Evolutionary conservation across 768 basidiomycete genomes (phyloP).

Genomic region (Paxillus ammoniavirescens): DNA sequence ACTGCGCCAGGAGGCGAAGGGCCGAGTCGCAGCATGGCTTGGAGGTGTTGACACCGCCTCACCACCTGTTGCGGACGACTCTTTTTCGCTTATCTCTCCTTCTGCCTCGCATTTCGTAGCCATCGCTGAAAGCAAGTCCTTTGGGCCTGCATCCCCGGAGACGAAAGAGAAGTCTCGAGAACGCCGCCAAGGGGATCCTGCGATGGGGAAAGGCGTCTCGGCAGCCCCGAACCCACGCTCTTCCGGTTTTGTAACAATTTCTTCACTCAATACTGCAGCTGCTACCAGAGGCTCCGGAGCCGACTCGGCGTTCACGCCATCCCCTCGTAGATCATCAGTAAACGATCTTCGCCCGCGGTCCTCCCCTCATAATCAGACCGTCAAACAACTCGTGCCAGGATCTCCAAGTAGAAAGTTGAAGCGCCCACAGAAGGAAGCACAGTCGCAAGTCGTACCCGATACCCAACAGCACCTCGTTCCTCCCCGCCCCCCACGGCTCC

Average conservation of each 20-base stretch:
- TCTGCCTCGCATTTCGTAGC: slow-evolving; percentile 26
- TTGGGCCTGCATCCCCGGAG: slow-evolving; percentile 10
- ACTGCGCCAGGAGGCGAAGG: slow-evolving; percentile 52
- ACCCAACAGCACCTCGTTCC: slow-evolving; percentile 12
- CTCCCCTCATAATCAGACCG: slow-evolving; percentile 1
- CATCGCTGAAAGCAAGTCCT: slow-evolving; percentile 22
- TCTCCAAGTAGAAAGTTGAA: slow-evolving; percentile 17
- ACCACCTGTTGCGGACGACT: slow-evolving; percentile 45
- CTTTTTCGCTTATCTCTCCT: slow-evolving; percentile 34
- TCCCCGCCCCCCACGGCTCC: slow-evolving; percentile 32
- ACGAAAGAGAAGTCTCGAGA: slow-evolving; percentile 7
- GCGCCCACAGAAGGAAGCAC: background rate
- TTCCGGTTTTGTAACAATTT: slow-evolving; percentile 71
- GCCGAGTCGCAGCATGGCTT: slow-evolving; percentile 77
- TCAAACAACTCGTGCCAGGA: slow-evolving; percentile 3
- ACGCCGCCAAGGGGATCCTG: slow-evolving; percentile 3
- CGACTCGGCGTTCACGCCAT: slow-evolving; percentile 11
- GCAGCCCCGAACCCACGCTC: slow-evolving; percentile 67
- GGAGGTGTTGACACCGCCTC: slow-evolving; percentile 60
- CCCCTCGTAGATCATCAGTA: slow-evolving; percentile 19
- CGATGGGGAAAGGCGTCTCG: slow-evolving; percentile 22
- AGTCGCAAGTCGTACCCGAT: background rate
- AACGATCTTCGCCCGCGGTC: slow-evolving; percentile 17
- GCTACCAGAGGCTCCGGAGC: slow-evolving; percentile 1
- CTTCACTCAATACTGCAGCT: slow-evolving; percentile 41